Conservation (phyloP, 305 asterid species). For the Solanum chacoense region DNA sequence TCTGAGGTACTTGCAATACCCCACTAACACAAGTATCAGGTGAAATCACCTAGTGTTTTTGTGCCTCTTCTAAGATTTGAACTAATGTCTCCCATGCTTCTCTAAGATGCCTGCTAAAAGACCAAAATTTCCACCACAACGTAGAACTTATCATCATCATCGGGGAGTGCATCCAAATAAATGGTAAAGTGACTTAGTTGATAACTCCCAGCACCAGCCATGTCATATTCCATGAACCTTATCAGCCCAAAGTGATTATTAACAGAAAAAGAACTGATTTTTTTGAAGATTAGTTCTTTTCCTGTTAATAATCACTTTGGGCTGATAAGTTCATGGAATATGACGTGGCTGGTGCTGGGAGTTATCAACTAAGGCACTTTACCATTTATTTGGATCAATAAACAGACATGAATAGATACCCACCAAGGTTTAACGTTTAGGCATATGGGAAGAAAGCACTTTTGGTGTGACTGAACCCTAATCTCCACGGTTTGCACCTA, state of each 20-base stretch:
- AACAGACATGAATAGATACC: not conserved
- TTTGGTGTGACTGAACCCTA: not conserved
- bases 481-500: not conserved
- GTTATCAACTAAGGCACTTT: not conserved
- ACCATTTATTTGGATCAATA: not conserved
- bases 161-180: not conserved
- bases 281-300: not conserved
- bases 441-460: not conserved
- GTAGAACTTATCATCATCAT: not conserved
- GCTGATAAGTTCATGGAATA: not conserved
- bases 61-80: not conserved
- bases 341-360: not conserved
- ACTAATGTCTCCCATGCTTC: not conserved
- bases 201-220: not conserved
- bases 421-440: not conserved
- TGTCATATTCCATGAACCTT: not conserved
- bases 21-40: not conserved
- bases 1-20: not conserved
- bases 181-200: not conserved
- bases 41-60: not conserved
- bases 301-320: not conserved
- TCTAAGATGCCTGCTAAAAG: not conserved
- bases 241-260: not conserved
- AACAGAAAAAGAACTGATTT: not conserved
- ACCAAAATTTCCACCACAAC: not conserved